Conservation (phyloP, 768 basidiomycete genomes). For the Calocybe indica region DNA sequence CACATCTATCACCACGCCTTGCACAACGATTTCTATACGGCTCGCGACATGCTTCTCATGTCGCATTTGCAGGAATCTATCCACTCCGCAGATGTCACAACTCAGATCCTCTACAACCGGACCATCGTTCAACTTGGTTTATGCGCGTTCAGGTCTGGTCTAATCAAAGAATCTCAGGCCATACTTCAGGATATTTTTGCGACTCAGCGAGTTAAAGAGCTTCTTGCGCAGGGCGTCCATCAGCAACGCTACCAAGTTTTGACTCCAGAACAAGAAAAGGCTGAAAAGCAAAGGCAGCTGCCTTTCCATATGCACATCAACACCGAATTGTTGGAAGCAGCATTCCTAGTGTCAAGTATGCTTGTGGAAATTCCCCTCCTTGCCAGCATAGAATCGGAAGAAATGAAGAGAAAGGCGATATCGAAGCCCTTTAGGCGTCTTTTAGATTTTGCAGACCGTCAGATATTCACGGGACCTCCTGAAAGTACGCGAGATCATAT, state of each 20-base stretch:
- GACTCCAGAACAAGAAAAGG: constrained; percentile 93
- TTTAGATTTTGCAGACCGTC: constrained; percentile 94
- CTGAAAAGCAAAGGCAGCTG: constrained; percentile 91
- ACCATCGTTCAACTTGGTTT: constrained; percentile 96
- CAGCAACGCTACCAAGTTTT: constrained; percentile 84
- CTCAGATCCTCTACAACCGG: constrained; percentile 97
- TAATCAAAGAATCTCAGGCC: constrained; percentile 90
- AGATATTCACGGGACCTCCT: constrained; percentile 97
- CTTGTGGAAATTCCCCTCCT: constrained; percentile 93
- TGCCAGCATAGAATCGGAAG: constrained; percentile 92
- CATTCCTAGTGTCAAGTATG: constrained; percentile 98
- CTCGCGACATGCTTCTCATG: constrained; percentile 98
- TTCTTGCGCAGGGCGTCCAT: constrained; percentile 94
- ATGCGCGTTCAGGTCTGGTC: constrained; percentile 91
- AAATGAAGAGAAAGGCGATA: constrained; percentile 86
- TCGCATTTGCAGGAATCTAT: constrained; percentile 97
- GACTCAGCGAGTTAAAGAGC: constrained; percentile 94
- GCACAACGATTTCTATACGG: constrained; percentile 93
- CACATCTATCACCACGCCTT: constrained; percentile 98
- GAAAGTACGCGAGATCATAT: constrained; percentile 98
- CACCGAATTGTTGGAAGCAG: constrained; percentile 94
- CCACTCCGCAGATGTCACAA: constrained; percentile 92
- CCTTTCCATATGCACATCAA: constrained; percentile 99
- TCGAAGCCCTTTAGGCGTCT: constrained; percentile 96
- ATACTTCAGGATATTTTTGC: constrained; percentile 95